Percentiles rank a stretch among this genome's conserved stretches.
These are phyloP conservation scores for Saitozyma sp. DNA, from an alignment of 768 basidiomycete species.

Conservation along the genomic window DNA sequence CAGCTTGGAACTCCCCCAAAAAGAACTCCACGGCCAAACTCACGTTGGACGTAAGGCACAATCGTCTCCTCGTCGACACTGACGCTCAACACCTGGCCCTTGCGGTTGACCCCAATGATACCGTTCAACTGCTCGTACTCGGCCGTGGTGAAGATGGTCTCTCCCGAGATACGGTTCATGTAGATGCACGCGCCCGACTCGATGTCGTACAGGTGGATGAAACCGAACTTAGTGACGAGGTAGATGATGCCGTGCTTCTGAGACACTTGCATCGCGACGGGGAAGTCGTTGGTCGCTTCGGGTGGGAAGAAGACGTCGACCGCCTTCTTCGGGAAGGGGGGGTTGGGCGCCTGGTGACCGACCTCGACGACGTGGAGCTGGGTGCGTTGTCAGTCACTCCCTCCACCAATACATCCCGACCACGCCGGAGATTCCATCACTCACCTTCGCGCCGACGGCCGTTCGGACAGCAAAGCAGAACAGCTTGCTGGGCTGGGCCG, in stretches of 20 bases:
- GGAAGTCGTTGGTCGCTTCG: conserved; percentile 97
- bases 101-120: conserved; percentile 99
- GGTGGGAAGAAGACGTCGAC: conserved; percentile 99
- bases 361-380: conserved; percentile 98
- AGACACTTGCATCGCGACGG: conserved; percentile 98
- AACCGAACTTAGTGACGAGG: conserved; percentile 97
- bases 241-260: conserved; percentile 95
- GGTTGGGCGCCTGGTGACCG: conserved; percentile 88
- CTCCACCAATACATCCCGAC: background rate
- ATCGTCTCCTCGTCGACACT: conserved; percentile 95
- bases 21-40: conserved; percentile 13
- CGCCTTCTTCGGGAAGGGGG: conserved; percentile 92
- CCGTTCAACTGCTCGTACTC: conserved; percentile 91
- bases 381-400: no score
- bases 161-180: conserved; percentile 99
- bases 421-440: conserved; percentile 34
- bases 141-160: conserved; percentile 98
- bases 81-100: conserved; percentile 96
- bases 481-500: conserved; percentile 78
- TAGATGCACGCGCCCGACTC: conserved; percentile 96
- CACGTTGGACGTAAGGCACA: conserved; percentile 85
- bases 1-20: background rate
- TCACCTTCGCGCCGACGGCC: conserved; percentile 94
- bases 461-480: conserved; percentile 95
- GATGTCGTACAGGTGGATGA: conserved; percentile 98